Evolutionary conservation across 2,329 filamentous ascomycete genomes (phyloP), one percentile per base, ranked within the genome.

Genomic region (Neoascochyta sp.): DNA sequence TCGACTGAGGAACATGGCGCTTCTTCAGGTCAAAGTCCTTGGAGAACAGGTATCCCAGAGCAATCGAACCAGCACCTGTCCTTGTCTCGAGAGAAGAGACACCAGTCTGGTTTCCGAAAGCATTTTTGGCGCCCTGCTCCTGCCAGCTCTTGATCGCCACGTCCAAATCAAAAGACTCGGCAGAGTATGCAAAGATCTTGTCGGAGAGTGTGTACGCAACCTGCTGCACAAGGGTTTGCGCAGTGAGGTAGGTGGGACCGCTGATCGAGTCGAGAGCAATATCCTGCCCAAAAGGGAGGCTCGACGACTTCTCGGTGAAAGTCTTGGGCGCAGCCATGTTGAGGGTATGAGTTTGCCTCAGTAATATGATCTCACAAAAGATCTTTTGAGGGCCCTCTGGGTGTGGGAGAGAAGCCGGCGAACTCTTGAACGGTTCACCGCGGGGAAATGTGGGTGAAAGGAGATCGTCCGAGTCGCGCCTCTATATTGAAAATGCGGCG

Each of bases 181-280:
- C 87, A 3, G 90, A 96, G 72, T 94, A 96, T 34, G 89, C 85
- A 70, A 95, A 98, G 68, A 96, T 81, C 74, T 94, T 95, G 73
- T 96, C 89, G 34, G 90, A 96, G 40, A 98, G 75, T 43, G 86
- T 78, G 69, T 95, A 98, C 39, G 90, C 87, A 45, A 96, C 83
- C 67, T 98, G 92, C 70, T 98, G 92, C 45, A 96, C 83, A 33
- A 98, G 78, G 13, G 87, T 80, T 68, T 98, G 92, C 16, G 88
- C 86, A 22, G 90, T 96, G 40, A 90, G 76, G 67, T 98, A 98
- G 33, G 86, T 92, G 47, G 90, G 86, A 10, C 90, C 92, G 39
- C 76, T 81, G 63, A 96, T 85, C 36, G 70, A 69, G 32, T 67
- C 66, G 37, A 78, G 63, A 18, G 68, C 45, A 34, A 74, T 62